Evolutionary conservation across 148 eudicot genomes (phyloP).

Genomic region (Camellia japonica): DNA sequence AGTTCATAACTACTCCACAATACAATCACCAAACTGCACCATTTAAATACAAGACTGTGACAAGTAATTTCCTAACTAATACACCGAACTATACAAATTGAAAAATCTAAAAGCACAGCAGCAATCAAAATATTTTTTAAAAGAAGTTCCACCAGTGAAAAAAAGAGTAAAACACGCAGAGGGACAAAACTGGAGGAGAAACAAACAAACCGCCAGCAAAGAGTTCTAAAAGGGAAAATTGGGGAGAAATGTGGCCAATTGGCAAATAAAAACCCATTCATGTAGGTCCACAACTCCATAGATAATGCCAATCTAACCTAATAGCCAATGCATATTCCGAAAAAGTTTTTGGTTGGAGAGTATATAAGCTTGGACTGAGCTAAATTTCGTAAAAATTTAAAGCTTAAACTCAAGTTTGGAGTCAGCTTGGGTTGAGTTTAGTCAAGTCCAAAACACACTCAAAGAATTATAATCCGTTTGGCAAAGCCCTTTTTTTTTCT

Average conservation of each 20-base stretch:
- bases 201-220: no score
- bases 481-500: no score
- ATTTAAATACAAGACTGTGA: no score
- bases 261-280: not conserved
- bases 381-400: not conserved
- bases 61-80: no score
- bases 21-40: not conserved
- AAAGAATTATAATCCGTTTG: not conserved
- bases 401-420: constrained; percentile 2
- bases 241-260: not conserved
- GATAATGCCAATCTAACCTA: not conserved
- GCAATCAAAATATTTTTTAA: not conserved
- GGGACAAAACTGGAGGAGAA: not conserved
- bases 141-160: not conserved
- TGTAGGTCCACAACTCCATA: not conserved
- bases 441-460: not conserved
- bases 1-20: not conserved
- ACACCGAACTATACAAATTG: not conserved
- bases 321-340: not conserved
- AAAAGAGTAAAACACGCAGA: no score
- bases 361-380: no score
- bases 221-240: not conserved
- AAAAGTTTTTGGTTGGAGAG: not conserved
- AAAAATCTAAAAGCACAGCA: not conserved
- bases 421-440: not conserved